Evolutionary conservation across 768 basidiomycete species (phyloP).

Genomic region (Mycena metata): DNA sequence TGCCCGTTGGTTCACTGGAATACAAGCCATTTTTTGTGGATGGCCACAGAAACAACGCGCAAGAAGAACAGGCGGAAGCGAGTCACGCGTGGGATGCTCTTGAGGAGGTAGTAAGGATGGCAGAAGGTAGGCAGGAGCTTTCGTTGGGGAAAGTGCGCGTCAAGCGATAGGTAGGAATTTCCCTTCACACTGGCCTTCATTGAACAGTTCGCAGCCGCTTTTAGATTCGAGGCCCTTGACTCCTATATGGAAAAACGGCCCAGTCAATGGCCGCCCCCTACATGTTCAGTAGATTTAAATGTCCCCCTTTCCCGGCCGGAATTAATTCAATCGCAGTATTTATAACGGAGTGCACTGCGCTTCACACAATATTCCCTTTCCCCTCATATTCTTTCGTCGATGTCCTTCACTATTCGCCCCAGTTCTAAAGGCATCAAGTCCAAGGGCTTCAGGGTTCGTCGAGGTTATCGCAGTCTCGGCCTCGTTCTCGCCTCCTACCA

Average conservation of each 20-base stretch:
- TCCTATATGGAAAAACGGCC: background rate
- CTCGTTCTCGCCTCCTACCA: background rate
- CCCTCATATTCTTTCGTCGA: slow-evolving; percentile 25
- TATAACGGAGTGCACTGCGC: slow-evolving; percentile 31
- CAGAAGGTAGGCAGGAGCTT: slow-evolving; percentile 66
- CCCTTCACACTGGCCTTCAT: too few relatives aligned
- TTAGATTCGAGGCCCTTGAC: background rate
- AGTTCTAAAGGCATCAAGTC: slow-evolving; percentile 3
- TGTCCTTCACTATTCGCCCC: slow-evolving; percentile 19
- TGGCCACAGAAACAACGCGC: slow-evolving; percentile 25
- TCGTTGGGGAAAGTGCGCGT: slow-evolving; percentile 61
- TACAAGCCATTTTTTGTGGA: slow-evolving; percentile 36
- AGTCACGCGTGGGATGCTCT: slow-evolving; percentile 56
- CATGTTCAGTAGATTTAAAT: too few relatives aligned
- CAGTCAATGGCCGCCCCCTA: too few relatives aligned
- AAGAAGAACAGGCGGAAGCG: slow-evolving; percentile 39
- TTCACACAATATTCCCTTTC: slow-evolving; percentile 26
- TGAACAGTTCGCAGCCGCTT: background rate
- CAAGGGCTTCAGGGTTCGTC: slow-evolving; percentile 23
- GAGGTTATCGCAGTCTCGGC: background rate
- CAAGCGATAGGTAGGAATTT: too few relatives aligned
- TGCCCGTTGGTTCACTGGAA: slow-evolving; percentile 35
- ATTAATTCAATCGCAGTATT: too few relatives aligned
- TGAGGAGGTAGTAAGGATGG: slow-evolving; percentile 68
- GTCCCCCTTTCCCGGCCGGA: too few relatives aligned